Evolutionary conservation across 1,139 yeast species (phyloP).

Genomic region (Nakaseomyces glabratus): DNA sequence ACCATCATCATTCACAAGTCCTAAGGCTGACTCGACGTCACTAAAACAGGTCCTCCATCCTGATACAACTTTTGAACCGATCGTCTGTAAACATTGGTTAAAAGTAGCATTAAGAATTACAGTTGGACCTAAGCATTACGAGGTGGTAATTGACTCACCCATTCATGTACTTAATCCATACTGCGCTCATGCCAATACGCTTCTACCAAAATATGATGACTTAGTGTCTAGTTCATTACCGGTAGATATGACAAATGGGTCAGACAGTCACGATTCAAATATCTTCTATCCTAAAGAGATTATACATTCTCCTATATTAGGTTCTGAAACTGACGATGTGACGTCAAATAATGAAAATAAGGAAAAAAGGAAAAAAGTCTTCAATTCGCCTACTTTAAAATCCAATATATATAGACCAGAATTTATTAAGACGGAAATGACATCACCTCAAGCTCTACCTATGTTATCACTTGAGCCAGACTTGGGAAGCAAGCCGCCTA

Average conservation of each 20-base stretch:
- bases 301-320: constrained; percentile 36
- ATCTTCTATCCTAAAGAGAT: constrained; percentile 33
- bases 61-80: constrained; percentile 59
- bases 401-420: constrained; percentile 56
- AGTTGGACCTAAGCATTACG: constrained; percentile 72
- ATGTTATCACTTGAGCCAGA: constrained; percentile 33
- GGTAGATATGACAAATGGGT: background rate
- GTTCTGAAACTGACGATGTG: constrained; percentile 45
- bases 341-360: constrained; percentile 20
- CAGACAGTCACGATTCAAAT: constrained; percentile 28
- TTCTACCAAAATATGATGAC: constrained; percentile 34
- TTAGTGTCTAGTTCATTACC: constrained; percentile 9
- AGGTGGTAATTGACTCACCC: constrained; percentile 86
- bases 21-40: constrained; percentile 53
- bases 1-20: constrained; percentile 52
- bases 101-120: constrained; percentile 68
- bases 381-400: constrained; percentile 20
- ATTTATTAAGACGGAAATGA: constrained; percentile 35
- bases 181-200: constrained; percentile 67
- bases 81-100: constrained; percentile 90
- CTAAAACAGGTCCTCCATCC: constrained; percentile 30
- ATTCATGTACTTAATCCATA: constrained; percentile 52
- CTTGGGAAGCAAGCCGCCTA: constrained; percentile 15
- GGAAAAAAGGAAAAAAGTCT: background rate
- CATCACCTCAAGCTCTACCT: constrained; percentile 52